Conservation (phyloP, 177 flowering plant genomes). For the Vitis hybrid region DNA sequence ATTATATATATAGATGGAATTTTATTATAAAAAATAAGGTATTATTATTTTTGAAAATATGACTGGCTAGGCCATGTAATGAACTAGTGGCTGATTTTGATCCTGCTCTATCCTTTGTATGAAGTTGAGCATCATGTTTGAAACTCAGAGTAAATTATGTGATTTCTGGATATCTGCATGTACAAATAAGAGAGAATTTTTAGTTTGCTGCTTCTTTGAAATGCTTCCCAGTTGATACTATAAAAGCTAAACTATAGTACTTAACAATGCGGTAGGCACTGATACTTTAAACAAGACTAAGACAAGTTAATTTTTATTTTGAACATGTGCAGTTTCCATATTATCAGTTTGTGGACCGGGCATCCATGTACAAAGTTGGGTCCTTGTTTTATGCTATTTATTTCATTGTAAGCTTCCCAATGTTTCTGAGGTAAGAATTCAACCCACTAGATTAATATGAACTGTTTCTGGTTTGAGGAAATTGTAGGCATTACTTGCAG, state of each 20-base stretch:
- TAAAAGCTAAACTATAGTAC: not conserved
- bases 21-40: not conserved
- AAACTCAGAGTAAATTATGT: not conserved
- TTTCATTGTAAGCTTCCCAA: conserved; percentile 96
- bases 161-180: not conserved
- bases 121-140: too few species aligned
- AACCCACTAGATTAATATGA: not conserved
- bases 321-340: conserved; percentile 86
- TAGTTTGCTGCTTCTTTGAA: conserved; percentile 6
- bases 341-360: conserved; percentile 86
- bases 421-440: conserved; percentile 86
- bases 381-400: conserved; percentile 95
- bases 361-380: conserved; percentile 92
- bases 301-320: conserved; percentile 15
- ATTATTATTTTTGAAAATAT: not conserved
- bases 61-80: not conserved
- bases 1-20: not conserved
- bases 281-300: not conserved
- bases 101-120: not conserved
- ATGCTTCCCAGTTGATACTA: not conserved
- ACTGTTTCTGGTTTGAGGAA: not conserved
- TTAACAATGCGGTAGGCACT: not conserved
- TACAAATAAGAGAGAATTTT: too few species aligned
- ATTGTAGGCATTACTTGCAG: not conserved
- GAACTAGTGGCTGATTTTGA: too few species aligned